Conservation (phyloP, 2,329 filamentous ascomycete genomes). For the Monilinia aucupariae region DNA sequence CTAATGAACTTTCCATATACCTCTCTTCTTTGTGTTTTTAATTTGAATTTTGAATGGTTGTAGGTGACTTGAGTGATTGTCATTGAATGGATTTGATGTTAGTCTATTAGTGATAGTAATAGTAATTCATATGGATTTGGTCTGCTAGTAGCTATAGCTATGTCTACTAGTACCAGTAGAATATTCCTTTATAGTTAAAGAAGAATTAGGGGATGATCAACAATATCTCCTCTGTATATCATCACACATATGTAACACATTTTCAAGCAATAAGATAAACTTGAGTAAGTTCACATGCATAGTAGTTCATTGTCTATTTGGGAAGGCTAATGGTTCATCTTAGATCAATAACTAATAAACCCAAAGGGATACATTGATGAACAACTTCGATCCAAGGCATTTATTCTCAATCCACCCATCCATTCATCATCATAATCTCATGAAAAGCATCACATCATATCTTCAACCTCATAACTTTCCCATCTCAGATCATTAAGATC, state of each 20-base stretch:
- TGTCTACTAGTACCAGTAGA: no score
- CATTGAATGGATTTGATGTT: background rate
- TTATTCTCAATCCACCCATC: background rate
- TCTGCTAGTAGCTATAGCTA: no score
- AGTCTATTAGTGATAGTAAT: no score
- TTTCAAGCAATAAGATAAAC: background rate
- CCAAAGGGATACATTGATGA: no score
- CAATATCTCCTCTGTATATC: background rate
- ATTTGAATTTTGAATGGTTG: background rate
- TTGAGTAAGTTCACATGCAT: background rate
- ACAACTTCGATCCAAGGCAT: no score
- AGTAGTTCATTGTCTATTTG: background rate
- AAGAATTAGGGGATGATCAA: background rate
- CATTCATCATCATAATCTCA: background rate
- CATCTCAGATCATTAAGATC: background rate
- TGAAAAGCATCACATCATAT: background rate
- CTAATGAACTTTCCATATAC: constrained; percentile 9
- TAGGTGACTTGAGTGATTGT: background rate
- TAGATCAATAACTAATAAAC: no score
- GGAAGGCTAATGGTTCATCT: no score
- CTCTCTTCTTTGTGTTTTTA: background rate
- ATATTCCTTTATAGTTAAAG: no score
- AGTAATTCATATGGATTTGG: no score
- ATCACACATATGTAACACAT: background rate
- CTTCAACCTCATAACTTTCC: background rate